Evolutionary conservation across 2,329 filamentous ascomycete genomes (phyloP).

Genomic region (Geoglossum cookeanum): DNA sequence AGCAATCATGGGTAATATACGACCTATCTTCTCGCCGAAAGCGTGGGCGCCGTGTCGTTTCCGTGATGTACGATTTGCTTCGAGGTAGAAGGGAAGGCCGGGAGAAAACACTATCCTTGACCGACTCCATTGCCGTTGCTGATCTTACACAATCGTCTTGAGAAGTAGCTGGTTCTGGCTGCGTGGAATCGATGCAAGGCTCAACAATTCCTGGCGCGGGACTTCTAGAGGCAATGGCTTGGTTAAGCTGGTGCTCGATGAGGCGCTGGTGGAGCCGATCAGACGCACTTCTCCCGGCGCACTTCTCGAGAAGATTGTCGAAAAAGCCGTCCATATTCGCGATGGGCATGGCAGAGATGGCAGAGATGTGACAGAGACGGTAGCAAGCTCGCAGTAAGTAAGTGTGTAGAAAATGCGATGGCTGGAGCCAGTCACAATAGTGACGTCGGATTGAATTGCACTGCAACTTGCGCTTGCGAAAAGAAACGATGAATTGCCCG

Average conservation of each 20-base stretch:
- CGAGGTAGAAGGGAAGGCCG: background rate
- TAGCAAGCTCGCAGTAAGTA: background rate
- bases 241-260: background rate
- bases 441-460: background rate
- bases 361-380: background rate
- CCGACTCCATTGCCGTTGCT: background rate
- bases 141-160: background rate
- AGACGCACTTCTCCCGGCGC: slow-evolving; percentile 1
- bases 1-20: background rate
- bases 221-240: background rate
- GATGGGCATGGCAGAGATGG: background rate
- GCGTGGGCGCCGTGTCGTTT: background rate
- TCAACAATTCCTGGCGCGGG: background rate
- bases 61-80: background rate
- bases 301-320: slow-evolving; percentile 2
- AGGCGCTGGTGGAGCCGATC: background rate
- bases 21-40: slow-evolving; percentile 1
- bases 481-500: background rate
- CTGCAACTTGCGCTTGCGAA: background rate
- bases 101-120: too few relatives aligned
- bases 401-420: background rate
- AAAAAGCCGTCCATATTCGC: background rate
- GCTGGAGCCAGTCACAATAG: background rate
- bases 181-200: background rate
- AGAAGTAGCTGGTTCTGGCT: background rate